phyloP scores from a whole-genome alignment of 148 eudicot genomes.

The Polygonum aviculare region DNA sequence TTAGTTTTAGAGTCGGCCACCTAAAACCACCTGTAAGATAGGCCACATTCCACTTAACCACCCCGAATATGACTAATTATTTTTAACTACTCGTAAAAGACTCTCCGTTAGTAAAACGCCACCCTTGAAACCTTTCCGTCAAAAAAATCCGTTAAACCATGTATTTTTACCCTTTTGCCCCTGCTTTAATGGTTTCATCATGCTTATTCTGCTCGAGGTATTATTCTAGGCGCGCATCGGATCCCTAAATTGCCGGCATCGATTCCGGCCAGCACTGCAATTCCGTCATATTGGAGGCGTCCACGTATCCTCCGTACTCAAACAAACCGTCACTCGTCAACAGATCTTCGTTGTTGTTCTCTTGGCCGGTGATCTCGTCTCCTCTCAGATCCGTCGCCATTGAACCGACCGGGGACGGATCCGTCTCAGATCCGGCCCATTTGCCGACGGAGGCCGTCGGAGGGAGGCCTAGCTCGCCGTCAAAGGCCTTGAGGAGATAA shows the following conservation, averaged over 20 bases:
- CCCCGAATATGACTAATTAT: no score
- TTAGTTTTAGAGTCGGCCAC: no score
- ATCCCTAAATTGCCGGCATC: constrained; percentile 11
- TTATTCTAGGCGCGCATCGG: no score
- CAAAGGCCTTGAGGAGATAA: constrained; percentile 36
- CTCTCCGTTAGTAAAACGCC: no score
- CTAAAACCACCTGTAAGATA: no score
- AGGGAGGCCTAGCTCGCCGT: constrained; percentile 43
- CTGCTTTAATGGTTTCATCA: no score
- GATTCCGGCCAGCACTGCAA: constrained; percentile 12
- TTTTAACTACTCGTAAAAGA: no score
- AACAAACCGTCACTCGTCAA: constrained; percentile 14
- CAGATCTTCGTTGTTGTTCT: neutral
- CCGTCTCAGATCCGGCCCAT: neutral
- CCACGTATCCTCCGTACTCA: neutral
- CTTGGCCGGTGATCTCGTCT: neutral
- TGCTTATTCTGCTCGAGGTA: no score
- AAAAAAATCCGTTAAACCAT: no score
- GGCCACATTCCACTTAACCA: no score
- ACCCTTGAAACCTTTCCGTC: no score
- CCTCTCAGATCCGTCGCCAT: neutral
- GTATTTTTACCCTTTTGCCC: no score
- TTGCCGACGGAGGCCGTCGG: constrained; percentile 17
- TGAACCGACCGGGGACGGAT: neutral
- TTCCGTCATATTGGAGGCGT: constrained; percentile 12